Percentiles rank a stretch among this genome's conserved stretches.
Evolutionary conservation across 768 basidiomycete species (phyloP).

Genomic region (Boletus tomentosulus): DNA sequence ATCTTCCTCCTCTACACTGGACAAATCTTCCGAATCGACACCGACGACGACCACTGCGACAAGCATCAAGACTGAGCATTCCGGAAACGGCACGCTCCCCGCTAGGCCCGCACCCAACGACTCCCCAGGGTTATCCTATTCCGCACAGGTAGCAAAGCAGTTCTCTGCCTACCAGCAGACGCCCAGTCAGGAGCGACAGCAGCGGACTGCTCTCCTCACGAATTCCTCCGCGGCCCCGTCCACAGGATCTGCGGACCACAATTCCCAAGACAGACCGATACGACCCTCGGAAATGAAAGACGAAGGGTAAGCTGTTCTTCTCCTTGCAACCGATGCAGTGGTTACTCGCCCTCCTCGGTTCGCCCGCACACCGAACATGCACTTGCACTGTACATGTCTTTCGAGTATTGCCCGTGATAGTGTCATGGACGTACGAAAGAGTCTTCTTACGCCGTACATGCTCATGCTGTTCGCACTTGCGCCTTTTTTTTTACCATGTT

Average conservation of each 20-base stretch:
- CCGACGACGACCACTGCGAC: constrained; percentile 12
- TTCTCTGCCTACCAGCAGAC: constrained; percentile 63
- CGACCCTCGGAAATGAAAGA: constrained; percentile 76
- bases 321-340: constrained; percentile 14
- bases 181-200: constrained; percentile 60
- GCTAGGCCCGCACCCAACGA: constrained; percentile 26
- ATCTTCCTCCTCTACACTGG: constrained; percentile 16
- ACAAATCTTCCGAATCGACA: constrained; percentile 16
- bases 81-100: constrained; percentile 21
- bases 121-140: constrained; percentile 46
- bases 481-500: constrained; percentile 20
- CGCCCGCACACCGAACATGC: neutral
- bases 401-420: constrained; percentile 17
- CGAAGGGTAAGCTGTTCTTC: constrained; percentile 62
- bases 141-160: constrained; percentile 62
- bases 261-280: constrained; percentile 47
- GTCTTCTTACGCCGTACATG: constrained; percentile 13
- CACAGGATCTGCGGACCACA: constrained; percentile 27
- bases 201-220: constrained; percentile 29
- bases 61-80: constrained; percentile 22
- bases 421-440: constrained; percentile 26
- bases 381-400: constrained; percentile 12
- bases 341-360: neutral
- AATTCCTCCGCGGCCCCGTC: constrained; percentile 26
- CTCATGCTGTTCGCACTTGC: constrained; percentile 11